Percentiles rank a stretch among this genome's conserved stretches.
These are phyloP conservation scores for Colletotrichum sp. DNA, from an alignment of 2,329 filamentous ascomycete genomes.

Conservation along the genomic window DNA sequence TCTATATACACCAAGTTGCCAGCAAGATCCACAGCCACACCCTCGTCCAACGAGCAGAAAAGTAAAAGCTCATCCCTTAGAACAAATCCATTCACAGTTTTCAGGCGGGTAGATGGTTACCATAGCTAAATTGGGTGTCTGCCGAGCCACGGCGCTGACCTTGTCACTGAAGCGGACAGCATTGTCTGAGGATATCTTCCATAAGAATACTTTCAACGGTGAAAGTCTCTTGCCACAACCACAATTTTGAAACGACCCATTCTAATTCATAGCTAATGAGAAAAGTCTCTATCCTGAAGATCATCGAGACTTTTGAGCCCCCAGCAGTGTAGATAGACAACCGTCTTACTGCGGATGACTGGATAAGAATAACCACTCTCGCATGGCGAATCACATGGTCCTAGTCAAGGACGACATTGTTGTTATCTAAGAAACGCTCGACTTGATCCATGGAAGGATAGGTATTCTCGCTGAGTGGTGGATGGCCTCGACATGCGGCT, in stretches of 20 bases:
- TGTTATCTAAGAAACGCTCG: accelerated
- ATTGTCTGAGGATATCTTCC: accelerated
- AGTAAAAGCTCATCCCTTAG: accelerated
- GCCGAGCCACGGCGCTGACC: too few species aligned
- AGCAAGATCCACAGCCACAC: background rate
- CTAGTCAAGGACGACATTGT: background rate
- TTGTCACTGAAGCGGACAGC: background rate
- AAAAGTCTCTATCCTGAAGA: background rate
- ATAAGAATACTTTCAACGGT: background rate
- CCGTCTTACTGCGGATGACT: background rate
- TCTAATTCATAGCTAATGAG: background rate
- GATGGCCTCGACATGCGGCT: background rate
- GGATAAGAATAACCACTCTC: background rate
- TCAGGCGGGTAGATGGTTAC: too few species aligned
- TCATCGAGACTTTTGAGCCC: accelerated
- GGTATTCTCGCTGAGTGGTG: background rate
- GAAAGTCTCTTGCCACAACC: background rate
- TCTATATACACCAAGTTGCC: background rate
- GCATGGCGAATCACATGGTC: background rate
- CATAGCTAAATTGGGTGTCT: too few species aligned
- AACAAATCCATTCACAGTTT: background rate
- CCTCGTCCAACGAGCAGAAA: background rate
- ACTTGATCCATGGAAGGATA: background rate
- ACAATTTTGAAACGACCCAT: too few species aligned
- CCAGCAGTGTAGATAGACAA: background rate